Evolutionary conservation across 805 yeast species (phyloP).

Genomic region (Pichia phayaonensis): DNA sequence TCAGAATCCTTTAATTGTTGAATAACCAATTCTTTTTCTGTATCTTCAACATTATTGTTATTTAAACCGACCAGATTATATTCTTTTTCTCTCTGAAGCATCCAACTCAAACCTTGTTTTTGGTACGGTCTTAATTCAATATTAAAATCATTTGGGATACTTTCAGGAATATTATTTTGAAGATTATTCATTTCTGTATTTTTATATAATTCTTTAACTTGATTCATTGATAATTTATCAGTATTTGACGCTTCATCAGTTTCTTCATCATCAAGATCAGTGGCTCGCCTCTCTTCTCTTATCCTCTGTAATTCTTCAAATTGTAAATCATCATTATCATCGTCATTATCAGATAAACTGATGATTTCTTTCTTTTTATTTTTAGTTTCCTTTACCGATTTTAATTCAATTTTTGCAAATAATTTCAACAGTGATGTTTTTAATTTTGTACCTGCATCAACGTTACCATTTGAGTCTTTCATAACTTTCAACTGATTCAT

Average conservation of each 20-base stretch:
- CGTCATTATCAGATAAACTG: conserved; percentile 47
- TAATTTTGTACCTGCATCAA: conserved; percentile 10
- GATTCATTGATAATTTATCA: conserved; percentile 48
- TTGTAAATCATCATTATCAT: conserved; percentile 34
- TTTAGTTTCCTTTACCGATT: conserved; percentile 1
- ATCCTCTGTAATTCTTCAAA: conserved; percentile 13
- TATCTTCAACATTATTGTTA: conserved; percentile 20
- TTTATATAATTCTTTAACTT: conserved; percentile 65
- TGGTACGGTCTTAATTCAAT: conserved; percentile 69
- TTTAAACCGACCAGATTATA: conserved; percentile 33
- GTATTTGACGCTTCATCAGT: conserved; percentile 2
- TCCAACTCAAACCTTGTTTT: conserved; percentile 81
- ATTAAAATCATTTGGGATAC: conserved; percentile 49
- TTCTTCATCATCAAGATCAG: background rate
- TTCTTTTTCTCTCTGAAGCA: conserved; percentile 73
- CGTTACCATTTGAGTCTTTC: conserved; percentile 3
- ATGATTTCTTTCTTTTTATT: background rate
- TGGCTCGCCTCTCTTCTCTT: conserved; percentile 3
- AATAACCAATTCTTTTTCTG: conserved; percentile 18
- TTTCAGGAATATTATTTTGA: conserved; percentile 55
- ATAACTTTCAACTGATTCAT: conserved; percentile 3
- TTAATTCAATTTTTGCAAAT: conserved; percentile 13
- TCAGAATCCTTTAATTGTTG: conserved; percentile 24
- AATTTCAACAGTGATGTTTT: conserved; percentile 10
- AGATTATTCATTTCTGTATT: conserved; percentile 42